Base-by-base conservation (phyloP, 73 alveolate species). In the Paramecium biaurelia region DNA sequence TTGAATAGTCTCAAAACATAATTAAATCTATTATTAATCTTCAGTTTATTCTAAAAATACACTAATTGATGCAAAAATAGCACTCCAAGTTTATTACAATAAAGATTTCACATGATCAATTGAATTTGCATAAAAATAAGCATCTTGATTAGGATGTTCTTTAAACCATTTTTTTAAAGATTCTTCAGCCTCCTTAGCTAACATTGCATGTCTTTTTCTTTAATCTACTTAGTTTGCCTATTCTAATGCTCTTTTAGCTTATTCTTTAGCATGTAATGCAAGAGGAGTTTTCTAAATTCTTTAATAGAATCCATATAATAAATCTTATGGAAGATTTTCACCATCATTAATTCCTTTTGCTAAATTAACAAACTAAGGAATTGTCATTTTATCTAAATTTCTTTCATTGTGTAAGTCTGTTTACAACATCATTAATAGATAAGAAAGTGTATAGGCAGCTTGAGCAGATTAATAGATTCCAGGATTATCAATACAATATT, bases 401-500 rank as follows among this genome's bases (percentile, higher is more conserved):
- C 92, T 90, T 23, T 99, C 99, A 92, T 98, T 98, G 87, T 98
- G 99, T 35, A 98, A 89, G 57, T 96, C 95, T 28, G 99, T 98
- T 94, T 98, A 98, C 42, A 98, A 93, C 98, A 98, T 98, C 99
- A 98, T 98, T 18, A 97, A 94, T 15, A 99, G 96, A 95, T 95
- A 98, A 2, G 99, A 79, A 43, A 97, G 94, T 37, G 96, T 92
- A 93, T 92, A 98, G 45, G 96, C 96, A 49, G 99, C 95, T 89
- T 98, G 98, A 10, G 99, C 97, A 76, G 94, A 92, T 37, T 94
- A 95, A 92, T 96, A 95, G 38, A 92, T 92, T 57, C 85, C 97
- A 7, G 98, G 98, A 94, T 98, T 98, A 93, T 98, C 99, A 15
- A 76, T 87, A 92, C 93, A 92, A 94, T 93, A 98, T 95, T 97